A percentile compares a stretch with the other conserved stretches of the same genome.
These are phyloP conservation scores for Ogataea philodendri DNA, from an alignment of 805 yeast species.

Conservation along the genomic window DNA sequence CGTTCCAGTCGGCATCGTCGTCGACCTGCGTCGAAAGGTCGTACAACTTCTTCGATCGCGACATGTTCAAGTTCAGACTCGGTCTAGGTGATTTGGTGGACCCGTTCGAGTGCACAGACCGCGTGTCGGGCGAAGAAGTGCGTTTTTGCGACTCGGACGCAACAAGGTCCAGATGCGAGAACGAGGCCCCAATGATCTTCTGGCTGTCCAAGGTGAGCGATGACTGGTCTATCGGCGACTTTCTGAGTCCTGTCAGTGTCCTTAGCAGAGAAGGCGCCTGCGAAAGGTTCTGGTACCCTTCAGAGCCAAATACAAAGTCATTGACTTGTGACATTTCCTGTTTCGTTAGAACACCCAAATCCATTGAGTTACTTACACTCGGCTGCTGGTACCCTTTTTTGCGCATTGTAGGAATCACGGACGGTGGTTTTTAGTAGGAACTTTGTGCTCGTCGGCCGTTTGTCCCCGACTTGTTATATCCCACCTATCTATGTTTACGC, in stretches of 20 bases:
- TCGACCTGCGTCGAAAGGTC: constrained; percentile 42
- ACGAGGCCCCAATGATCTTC: constrained; percentile 53
- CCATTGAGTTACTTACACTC: constrained; percentile 23
- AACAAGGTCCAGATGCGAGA: constrained; percentile 50
- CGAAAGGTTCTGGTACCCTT: constrained; percentile 21
- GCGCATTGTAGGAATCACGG: constrained; percentile 20
- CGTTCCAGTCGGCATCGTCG: constrained; percentile 92
- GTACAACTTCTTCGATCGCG: constrained; percentile 6
- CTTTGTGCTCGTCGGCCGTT: too few species aligned
- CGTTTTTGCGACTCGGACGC: constrained; percentile 16
- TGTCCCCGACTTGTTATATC: too few species aligned
- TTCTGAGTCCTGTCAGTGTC: constrained; percentile 24
- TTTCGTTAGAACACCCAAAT: constrained; percentile 2
- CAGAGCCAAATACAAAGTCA: constrained; percentile 30
- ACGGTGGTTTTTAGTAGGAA: background rate
- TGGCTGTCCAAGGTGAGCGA: constrained; percentile 13
- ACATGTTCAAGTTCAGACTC: constrained; percentile 24
- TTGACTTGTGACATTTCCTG: constrained; percentile 32
- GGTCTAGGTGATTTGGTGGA: constrained; percentile 13
- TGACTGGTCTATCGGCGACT: constrained; percentile 17
- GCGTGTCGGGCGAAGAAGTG: constrained; percentile 21
- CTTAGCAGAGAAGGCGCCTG: constrained; percentile 26
- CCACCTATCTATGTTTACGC: constrained; percentile 10
- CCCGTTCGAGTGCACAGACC: constrained; percentile 17
- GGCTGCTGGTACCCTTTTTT: constrained; percentile 36